phyloP scores from a whole-genome alignment of 2,329 filamentous ascomycete species.

The Macrophomina pseudophaseolina region DNA sequence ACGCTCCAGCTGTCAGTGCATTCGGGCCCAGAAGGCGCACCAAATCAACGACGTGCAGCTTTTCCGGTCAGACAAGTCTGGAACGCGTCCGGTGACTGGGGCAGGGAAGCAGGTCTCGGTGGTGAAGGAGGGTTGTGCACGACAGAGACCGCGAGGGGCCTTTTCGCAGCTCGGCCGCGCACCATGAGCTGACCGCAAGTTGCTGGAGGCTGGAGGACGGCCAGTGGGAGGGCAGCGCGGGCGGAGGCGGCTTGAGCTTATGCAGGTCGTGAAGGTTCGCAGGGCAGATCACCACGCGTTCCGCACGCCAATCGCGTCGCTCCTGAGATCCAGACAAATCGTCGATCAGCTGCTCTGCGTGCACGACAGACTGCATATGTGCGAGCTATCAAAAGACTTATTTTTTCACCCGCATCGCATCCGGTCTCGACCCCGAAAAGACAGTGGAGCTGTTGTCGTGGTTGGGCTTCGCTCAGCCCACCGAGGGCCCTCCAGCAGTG shows the following conservation, averaged over 20 bases:
- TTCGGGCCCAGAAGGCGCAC: not conserved
- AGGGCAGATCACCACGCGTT: slow-evolving; percentile 1
- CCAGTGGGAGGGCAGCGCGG: not conserved
- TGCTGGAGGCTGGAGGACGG: not conserved
- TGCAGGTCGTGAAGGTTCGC: slow-evolving; percentile 14
- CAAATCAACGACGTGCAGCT: slow-evolving; percentile 12
- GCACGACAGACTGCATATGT: not conserved
- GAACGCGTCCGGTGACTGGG: not conserved
- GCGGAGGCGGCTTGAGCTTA: slow-evolving; percentile 5
- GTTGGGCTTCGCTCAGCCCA: not conserved
- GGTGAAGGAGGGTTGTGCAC: slow-evolving; percentile 8
- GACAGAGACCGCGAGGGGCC: not conserved
- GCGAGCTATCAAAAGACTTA: slow-evolving; percentile 3
- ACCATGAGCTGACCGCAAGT: slow-evolving; percentile 2
- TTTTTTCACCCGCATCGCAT: not conserved
- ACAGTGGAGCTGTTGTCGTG: not conserved
- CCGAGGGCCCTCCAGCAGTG: not conserved
- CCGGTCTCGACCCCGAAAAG: not conserved
- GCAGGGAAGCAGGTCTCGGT: not conserved
- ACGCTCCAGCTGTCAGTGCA: slow-evolving; percentile 18
- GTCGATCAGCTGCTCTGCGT: slow-evolving; percentile 6
- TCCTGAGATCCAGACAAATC: slow-evolving; percentile 14
- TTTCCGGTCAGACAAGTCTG: slow-evolving; percentile 10
- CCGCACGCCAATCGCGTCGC: slow-evolving; percentile 7
- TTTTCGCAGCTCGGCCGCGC: slow-evolving; percentile 2